Conservation (phyloP, 768 basidiomycete species). For the Jaapia argillacea region DNA sequence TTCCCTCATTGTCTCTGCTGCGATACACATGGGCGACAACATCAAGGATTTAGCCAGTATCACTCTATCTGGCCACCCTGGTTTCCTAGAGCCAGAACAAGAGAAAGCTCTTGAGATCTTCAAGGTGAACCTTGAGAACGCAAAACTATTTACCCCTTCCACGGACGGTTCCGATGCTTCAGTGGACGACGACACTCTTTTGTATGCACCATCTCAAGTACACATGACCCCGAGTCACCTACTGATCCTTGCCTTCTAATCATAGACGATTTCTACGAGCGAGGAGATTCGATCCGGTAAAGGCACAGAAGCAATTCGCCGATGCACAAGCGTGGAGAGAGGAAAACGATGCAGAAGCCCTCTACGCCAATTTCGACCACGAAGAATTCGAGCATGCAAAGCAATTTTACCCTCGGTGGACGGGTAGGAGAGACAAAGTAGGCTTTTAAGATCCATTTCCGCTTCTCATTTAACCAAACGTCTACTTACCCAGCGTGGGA, state of each 20-base stretch:
- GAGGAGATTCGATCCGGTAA: constrained; percentile 48
- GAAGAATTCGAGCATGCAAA: constrained; percentile 52
- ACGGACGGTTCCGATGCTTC: constrained; percentile 25
- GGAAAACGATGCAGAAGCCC: constrained; percentile 46
- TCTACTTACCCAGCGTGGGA: constrained; percentile 36
- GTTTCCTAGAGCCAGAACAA: constrained; percentile 42
- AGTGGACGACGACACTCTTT: constrained; percentile 56
- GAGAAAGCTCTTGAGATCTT: constrained; percentile 39
- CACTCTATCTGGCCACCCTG: constrained; percentile 38
- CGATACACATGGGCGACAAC: neutral
- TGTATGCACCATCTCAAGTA: constrained; percentile 27
- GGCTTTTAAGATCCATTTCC: constrained; percentile 1
- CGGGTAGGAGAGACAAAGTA: constrained; percentile 69
- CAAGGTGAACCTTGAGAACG: constrained; percentile 37
- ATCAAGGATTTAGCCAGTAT: neutral
- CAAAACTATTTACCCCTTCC: constrained; percentile 39
- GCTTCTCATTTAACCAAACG: neutral
- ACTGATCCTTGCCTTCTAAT: neutral
- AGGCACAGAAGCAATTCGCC: constrained; percentile 64
- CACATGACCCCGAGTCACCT: neutral
- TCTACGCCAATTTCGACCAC: constrained; percentile 48
- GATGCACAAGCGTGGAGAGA: constrained; percentile 61
- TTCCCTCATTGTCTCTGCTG: neutral
- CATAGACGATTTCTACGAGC: constrained; percentile 81
- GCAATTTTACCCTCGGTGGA: constrained; percentile 74